Evolutionary conservation across 23 red algal species (phyloP).

Genomic region (Chondrus crispus): DNA sequence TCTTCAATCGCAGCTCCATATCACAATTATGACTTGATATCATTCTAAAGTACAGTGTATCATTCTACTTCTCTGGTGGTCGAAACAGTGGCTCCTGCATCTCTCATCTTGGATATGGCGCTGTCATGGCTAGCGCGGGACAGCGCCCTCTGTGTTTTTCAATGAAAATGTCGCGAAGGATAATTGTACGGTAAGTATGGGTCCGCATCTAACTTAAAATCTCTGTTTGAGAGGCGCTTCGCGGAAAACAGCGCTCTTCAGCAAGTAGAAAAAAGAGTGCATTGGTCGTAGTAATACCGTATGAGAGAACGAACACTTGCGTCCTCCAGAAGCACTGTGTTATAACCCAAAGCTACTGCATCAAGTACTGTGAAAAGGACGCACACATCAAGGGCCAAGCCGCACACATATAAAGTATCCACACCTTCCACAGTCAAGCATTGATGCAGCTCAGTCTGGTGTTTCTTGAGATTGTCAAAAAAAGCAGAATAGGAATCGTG

Average conservation of each 20-base stretch:
- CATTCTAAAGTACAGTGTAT: too few relatives aligned
- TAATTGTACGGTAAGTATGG: background rate
- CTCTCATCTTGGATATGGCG: constrained; percentile 31
- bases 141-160: constrained; percentile 30
- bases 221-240: background rate
- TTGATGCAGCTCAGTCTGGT: constrained; percentile 19
- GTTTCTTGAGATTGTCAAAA: constrained; percentile 24
- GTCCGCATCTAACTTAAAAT: background rate
- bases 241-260: background rate
- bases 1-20: too few relatives aligned
- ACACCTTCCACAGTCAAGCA: constrained; percentile 14
- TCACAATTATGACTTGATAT: too few relatives aligned
- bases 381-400: constrained; percentile 71
- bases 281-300: too few relatives aligned
- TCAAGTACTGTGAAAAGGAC: constrained; percentile 58
- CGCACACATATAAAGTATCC: constrained; percentile 44
- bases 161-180: background rate
- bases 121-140: background rate
- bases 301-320: constrained; percentile 62
- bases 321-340: constrained; percentile 31
- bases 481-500: constrained; percentile 82
- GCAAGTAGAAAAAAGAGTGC: background rate
- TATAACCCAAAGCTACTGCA: constrained; percentile 36
- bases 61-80: too few relatives aligned
- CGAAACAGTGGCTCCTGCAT: constrained; percentile 24